Evolutionary conservation across 345 rosid species (phyloP).

Genomic region (Populus davidiana): DNA sequence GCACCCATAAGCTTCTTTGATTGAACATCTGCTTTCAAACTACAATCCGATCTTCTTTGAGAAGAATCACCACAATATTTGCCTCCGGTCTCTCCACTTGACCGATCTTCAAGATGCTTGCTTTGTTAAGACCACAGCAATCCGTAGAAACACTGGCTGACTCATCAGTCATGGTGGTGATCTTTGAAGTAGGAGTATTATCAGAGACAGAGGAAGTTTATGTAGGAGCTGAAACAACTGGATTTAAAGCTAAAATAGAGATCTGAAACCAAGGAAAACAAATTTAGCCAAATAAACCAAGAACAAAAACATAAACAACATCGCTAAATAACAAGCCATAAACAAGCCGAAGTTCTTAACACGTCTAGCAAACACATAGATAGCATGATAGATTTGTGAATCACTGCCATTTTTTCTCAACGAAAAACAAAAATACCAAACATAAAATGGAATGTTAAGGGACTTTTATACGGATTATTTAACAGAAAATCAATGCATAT

Average conservation of each 20-base stretch:
- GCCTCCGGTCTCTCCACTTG: conserved; percentile 14
- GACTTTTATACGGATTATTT: not conserved
- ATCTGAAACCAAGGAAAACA: conserved; percentile 13
- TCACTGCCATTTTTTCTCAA: not conserved
- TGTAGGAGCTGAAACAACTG: conserved; percentile 6
- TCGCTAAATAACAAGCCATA: too few species aligned
- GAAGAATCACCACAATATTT: conserved; percentile 21
- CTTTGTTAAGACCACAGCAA: not conserved
- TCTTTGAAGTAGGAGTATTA: conserved; percentile 13
- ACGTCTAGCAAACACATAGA: not conserved
- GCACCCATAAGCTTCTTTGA: conserved; percentile 38
- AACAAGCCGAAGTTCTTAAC: not conserved
- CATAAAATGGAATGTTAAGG: not conserved
- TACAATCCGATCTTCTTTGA: conserved; percentile 27
- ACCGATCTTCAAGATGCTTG: not conserved
- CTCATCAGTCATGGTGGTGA: not conserved
- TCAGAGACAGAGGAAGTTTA: conserved; percentile 2
- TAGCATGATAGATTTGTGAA: too few species aligned
- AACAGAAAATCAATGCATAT: not conserved
- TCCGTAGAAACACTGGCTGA: conserved; percentile 4
- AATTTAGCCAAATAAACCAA: not conserved
- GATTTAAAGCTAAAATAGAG: not conserved
- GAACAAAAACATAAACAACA: not conserved
- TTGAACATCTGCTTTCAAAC: conserved; percentile 17
- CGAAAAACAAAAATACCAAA: too few species aligned